These are phyloP conservation scores for Claviceps pusilla DNA, from an alignment of 2,329 filamentous ascomycete genomes.

Conservation along the genomic window DNA sequence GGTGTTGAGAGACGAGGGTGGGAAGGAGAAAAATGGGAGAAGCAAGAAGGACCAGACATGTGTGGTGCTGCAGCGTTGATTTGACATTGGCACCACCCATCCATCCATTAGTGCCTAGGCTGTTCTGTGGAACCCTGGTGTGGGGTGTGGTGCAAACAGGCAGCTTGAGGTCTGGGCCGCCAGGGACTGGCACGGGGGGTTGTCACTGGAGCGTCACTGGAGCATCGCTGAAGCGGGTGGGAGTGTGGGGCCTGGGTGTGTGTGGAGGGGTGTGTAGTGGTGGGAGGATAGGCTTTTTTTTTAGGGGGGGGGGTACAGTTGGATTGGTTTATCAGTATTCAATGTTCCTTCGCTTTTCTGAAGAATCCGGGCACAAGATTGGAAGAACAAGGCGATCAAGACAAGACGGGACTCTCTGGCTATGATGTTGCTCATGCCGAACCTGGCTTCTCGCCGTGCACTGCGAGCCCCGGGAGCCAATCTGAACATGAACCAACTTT, in stretches of 20 bases:
- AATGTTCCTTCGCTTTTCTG: not conserved
- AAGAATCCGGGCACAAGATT: not conserved
- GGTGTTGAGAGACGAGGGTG: slow-evolving; percentile 9
- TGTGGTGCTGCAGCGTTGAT: slow-evolving; percentile 2
- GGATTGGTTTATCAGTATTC: not conserved
- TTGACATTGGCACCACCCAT: not conserved
- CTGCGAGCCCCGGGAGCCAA: not conserved
- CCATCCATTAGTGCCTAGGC: not conserved
- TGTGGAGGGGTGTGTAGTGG: too few species aligned
- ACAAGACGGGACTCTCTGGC: not conserved
- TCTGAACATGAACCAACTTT: not conserved
- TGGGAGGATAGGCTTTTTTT: too few species aligned
- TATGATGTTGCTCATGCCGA: not conserved
- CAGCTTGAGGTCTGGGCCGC: not conserved
- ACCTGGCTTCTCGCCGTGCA: not conserved
- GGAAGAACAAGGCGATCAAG: too few species aligned
- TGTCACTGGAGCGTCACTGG: slow-evolving; percentile 2
- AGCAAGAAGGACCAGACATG: not conserved
- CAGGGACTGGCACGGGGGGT: slow-evolving; percentile 1
- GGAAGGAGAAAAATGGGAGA: slow-evolving; percentile 6
- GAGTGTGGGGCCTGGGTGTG: too few species aligned
- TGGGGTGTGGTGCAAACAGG: not conserved
- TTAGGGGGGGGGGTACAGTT: not conserved
- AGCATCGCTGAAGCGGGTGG: not conserved
- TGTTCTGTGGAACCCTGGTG: not conserved